A percentile compares a stretch with the other conserved stretches of the same genome.
These are phyloP conservation scores for Cucurbita pepo DNA, from an alignment of 306 rosid genomes.

Conservation along the genomic window DNA sequence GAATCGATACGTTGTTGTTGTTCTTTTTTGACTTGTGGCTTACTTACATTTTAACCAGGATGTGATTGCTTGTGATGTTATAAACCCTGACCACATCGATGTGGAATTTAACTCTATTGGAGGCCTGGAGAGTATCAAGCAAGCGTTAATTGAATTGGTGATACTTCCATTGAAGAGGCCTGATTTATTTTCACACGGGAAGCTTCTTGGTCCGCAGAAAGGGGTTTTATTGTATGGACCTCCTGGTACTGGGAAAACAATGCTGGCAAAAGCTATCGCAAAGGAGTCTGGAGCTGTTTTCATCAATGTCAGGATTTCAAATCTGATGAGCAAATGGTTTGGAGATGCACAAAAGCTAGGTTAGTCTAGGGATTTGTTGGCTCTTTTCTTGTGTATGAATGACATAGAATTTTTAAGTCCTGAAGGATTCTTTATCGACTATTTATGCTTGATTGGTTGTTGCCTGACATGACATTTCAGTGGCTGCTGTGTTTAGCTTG, in stretches of 20 bases:
- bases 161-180: slow-evolving; percentile 83
- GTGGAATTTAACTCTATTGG: slow-evolving; percentile 85
- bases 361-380: slow-evolving; percentile 14
- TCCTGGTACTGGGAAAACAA: slow-evolving; percentile 97
- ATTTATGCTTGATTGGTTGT: slow-evolving; percentile 2
- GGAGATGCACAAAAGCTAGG: slow-evolving; percentile 99
- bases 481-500: slow-evolving; percentile 92
- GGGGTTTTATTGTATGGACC: slow-evolving; percentile 92
- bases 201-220: slow-evolving; percentile 90
- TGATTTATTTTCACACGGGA: slow-evolving; percentile 61
- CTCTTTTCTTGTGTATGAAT: not conserved
- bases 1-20: not conserved
- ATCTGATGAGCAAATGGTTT: slow-evolving; percentile 99
- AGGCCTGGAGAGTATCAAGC: slow-evolving; percentile 66
- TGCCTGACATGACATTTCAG: slow-evolving; percentile 27
- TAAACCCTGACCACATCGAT: slow-evolving; percentile 84
- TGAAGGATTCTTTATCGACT: not conserved
- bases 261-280: slow-evolving; percentile 99
- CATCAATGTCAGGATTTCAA: slow-evolving; percentile 79
- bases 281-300: slow-evolving; percentile 95
- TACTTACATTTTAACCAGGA: slow-evolving; percentile 29
- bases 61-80: slow-evolving; percentile 91
- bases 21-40: too few relatives aligned
- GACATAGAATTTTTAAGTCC: not conserved
- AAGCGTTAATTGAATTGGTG: slow-evolving; percentile 74